phyloP scores from a whole-genome alignment of 2,329 filamentous ascomycete species.

The Alternaria alternata region DNA sequence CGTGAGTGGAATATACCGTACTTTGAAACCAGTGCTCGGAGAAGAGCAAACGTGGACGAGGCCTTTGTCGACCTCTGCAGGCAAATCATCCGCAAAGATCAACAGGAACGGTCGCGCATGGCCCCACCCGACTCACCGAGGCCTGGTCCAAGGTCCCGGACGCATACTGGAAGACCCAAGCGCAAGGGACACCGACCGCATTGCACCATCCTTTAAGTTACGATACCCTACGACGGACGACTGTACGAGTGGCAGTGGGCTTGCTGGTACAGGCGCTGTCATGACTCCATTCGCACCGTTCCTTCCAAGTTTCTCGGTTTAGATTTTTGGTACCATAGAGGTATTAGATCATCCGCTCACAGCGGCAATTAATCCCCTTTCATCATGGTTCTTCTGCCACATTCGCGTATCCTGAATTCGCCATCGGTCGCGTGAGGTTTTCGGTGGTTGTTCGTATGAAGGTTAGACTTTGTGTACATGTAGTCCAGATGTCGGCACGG shows the following conservation, averaged over 20 bases:
- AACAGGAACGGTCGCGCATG: conserved; percentile 48
- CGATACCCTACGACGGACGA: conserved; percentile 31
- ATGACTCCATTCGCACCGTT: conserved; percentile 13
- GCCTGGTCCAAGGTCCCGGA: conserved; percentile 19
- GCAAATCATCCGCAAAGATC: conserved; percentile 81
- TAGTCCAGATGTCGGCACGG: not conserved
- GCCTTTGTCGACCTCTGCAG: conserved; percentile 86
- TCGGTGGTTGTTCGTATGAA: not conserved
- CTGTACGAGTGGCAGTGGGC: conserved; percentile 24
- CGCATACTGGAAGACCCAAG: conserved; percentile 15
- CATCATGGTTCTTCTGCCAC: not conserved
- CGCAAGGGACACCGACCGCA: conserved; percentile 31
- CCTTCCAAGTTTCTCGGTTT: conserved; percentile 13
- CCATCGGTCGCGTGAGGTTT: conserved; percentile 6
- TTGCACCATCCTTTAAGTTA: conserved; percentile 40
- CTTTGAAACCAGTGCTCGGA: conserved; percentile 86
- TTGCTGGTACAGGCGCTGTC: conserved; percentile 36
- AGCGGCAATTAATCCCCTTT: conserved; percentile 28
- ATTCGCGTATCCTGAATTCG: conserved; percentile 14
- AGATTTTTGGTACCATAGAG: conserved; percentile 26
- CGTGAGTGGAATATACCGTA: conserved; percentile 89
- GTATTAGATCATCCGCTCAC: conserved; percentile 31
- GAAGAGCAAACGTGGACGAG: conserved; percentile 87
- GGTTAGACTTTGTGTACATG: not conserved
- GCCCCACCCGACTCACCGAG: conserved; percentile 26